Conservation (phyloP, 2,329 filamentous ascomycete species). For the Lasiodiplodia sp. region DNA sequence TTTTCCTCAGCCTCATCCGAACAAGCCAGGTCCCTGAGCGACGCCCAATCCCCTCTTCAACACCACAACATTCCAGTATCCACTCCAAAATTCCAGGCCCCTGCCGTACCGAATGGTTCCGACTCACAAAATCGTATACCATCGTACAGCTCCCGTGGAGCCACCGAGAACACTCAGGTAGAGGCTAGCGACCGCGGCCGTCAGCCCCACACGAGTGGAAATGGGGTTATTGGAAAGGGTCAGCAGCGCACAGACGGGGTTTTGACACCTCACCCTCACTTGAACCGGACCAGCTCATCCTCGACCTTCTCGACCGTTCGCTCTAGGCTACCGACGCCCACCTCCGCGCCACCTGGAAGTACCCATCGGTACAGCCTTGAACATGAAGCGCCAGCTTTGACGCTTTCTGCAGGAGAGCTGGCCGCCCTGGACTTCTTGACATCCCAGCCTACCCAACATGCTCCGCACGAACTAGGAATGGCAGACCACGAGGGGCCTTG, state of each 20-base stretch:
- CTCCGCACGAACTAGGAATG: slow-evolving; percentile 6
- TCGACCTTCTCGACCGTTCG: slow-evolving; percentile 24
- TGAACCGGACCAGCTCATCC: slow-evolving; percentile 14
- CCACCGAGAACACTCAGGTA: not conserved
- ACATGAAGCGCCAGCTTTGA: not conserved
- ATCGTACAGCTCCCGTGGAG: not conserved
- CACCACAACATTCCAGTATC: not conserved
- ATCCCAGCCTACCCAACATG: slow-evolving; percentile 19
- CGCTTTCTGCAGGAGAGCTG: slow-evolving; percentile 26
- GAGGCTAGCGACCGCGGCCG: not conserved
- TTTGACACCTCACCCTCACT: slow-evolving; percentile 5
- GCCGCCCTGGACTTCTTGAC: slow-evolving; percentile 26
- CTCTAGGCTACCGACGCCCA: slow-evolving; percentile 13
- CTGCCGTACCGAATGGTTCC: not conserved
- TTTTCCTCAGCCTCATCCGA: slow-evolving; percentile 12
- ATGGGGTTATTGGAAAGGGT: not conserved
- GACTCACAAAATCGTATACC: slow-evolving; percentile 14
- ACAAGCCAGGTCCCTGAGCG: slow-evolving; percentile 2
- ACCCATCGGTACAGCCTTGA: slow-evolving; percentile 32
- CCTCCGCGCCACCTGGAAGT: slow-evolving; percentile 24
- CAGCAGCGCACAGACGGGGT: slow-evolving; percentile 16
- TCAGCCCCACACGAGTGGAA: not conserved
- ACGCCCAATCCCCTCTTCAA: slow-evolving; percentile 5
- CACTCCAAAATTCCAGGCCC: slow-evolving; percentile 3
- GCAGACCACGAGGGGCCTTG: slow-evolving; percentile 20